Percentiles rank a stretch among this genome's conserved stretches.
Evolutionary conservation across 179 eudicot species (phyloP).

Genomic region (Spergularia azorica): DNA sequence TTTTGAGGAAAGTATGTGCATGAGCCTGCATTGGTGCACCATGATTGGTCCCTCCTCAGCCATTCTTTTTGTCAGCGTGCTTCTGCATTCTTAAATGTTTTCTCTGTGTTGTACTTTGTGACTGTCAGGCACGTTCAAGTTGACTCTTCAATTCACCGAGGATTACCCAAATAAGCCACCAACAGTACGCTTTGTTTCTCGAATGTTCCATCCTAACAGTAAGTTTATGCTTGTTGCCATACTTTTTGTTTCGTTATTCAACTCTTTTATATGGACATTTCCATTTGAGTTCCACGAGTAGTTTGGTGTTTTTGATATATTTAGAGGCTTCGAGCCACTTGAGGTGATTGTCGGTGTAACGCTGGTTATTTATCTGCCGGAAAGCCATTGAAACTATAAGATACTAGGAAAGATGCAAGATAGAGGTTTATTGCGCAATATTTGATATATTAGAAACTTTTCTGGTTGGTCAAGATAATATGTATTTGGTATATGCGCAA

Average conservation of each 20-base stretch:
- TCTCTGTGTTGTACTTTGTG: conserved; percentile 20
- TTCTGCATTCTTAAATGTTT: conserved; percentile 9
- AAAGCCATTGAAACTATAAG: no score
- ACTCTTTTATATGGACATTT: background rate
- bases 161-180: conserved; percentile 89
- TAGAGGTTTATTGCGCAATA: no score
- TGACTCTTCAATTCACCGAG: conserved; percentile 77
- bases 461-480: no score
- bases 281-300: background rate
- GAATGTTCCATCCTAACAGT: conserved; percentile 93
- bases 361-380: background rate
- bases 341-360: background rate
- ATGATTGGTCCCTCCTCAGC: background rate
- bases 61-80: background rate
- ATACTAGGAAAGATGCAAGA: no score
- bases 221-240: conserved; percentile 21
- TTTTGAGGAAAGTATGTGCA: background rate
- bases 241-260: background rate
- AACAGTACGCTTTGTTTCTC: conserved; percentile 75
- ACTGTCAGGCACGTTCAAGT: conserved; percentile 66
- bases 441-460: no score
- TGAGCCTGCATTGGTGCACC: background rate
- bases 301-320: background rate
- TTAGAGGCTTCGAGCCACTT: background rate
- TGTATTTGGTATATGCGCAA: no score